phyloP scores from a whole-genome alignment of 148 eudicot genomes.

The Tetragonia tetragonoides region DNA sequence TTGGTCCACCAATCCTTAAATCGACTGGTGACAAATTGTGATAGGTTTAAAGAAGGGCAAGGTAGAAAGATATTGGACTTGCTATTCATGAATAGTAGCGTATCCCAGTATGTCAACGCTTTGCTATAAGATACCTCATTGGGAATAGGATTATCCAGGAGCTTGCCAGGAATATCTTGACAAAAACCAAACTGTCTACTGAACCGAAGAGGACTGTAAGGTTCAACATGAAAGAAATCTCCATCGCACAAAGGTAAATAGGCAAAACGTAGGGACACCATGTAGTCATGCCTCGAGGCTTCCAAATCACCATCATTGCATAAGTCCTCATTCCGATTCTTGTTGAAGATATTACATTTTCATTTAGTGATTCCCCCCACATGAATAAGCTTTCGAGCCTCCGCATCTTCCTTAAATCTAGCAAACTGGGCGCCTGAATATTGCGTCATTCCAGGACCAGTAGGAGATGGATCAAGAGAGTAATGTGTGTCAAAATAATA shows the following conservation, averaged over 20 bases:
- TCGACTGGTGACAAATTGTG: neutral
- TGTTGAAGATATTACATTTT: neutral
- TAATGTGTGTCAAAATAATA: neutral
- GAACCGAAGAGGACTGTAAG: neutral
- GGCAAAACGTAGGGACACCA: neutral
- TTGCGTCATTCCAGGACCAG: neutral
- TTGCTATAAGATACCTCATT: neutral
- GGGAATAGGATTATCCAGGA: no score
- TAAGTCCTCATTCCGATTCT: neutral
- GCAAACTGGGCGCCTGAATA: neutral
- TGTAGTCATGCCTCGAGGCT: neutral
- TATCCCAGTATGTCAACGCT: neutral
- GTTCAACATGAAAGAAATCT: neutral
- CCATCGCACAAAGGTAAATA: neutral
- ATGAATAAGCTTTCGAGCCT: neutral
- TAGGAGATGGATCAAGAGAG: neutral
- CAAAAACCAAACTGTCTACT: constrained; percentile 1
- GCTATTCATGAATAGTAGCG: no score
- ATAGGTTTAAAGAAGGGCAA: neutral
- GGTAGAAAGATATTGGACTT: no score
- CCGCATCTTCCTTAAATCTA: neutral
- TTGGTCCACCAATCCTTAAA: neutral
- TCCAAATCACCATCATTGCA: neutral
- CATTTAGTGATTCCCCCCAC: neutral
- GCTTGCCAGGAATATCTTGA: neutral